phyloP scores from a whole-genome alignment of 306 rosid genomes.

The Vicia villosa region DNA sequence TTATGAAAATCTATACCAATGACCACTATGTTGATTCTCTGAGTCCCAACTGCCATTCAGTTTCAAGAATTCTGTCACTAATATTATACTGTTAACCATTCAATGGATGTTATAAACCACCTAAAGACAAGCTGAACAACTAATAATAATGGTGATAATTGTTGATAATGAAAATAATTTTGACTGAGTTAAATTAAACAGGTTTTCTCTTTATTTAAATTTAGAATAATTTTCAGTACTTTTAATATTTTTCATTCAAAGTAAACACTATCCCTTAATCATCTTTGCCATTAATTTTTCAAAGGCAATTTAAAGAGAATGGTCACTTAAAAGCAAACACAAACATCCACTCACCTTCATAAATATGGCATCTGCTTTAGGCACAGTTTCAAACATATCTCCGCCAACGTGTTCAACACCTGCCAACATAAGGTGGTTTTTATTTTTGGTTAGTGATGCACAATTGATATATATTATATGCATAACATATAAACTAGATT shows the following conservation, averaged over 20 bases:
- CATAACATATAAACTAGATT: not conserved
- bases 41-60: not conserved
- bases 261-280: not conserved
- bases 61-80: not conserved
- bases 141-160: too few species aligned
- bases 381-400: conserved; percentile 64
- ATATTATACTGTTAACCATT: not conserved
- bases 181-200: not conserved
- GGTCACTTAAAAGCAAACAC: not conserved
- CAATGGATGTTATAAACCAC: not conserved
- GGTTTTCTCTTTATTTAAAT: not conserved
- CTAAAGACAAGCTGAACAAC: too few species aligned
- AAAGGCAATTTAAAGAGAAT: not conserved
- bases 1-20: not conserved
- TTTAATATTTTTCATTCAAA: not conserved
- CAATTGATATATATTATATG: not conserved
- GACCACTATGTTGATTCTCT: not conserved
- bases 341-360: conserved; percentile 50
- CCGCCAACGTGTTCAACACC: conserved; percentile 61
- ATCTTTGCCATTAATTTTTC: not conserved
- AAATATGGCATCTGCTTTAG: conserved; percentile 62
- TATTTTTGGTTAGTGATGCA: not conserved
- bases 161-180: too few species aligned
- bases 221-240: not conserved
- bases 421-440: conserved; percentile 28